phyloP scores from a whole-genome alignment of 2,329 filamentous ascomycete genomes.

The Meredithiella fracta region DNA sequence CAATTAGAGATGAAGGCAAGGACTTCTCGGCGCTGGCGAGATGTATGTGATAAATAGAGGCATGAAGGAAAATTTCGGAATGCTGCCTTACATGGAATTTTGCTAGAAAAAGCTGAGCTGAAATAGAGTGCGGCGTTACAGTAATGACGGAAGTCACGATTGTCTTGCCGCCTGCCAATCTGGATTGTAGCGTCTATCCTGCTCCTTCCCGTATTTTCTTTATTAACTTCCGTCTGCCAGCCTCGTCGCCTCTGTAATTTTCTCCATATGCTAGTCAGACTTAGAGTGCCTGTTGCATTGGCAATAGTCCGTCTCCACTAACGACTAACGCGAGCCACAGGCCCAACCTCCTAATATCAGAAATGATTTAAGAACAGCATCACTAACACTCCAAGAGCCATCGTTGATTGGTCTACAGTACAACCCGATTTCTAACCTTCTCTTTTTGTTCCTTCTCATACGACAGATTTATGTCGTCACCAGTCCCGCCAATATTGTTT shows the following conservation, averaged over 20 bases:
- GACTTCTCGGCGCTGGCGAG: not conserved
- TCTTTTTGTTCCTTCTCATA: not conserved
- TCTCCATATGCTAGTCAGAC: not conserved
- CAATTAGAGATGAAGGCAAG: not conserved
- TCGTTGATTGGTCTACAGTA: not conserved
- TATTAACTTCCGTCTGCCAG: not conserved
- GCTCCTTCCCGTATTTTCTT: not conserved
- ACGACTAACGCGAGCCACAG: too few relatives aligned
- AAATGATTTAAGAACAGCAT: not conserved
- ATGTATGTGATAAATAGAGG: not conserved
- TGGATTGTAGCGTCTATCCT: not conserved
- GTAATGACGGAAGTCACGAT: not conserved
- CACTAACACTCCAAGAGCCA: not conserved
- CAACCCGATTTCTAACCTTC: not conserved
- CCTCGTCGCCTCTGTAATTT: not conserved
- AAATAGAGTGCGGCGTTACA: not conserved
- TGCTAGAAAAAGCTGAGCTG: not conserved
- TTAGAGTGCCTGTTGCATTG: too few relatives aligned
- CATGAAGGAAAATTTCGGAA: not conserved
- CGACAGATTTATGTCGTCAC: not conserved
- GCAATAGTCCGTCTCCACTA: too few relatives aligned
- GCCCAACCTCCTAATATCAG: not conserved
- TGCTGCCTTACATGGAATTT: not conserved
- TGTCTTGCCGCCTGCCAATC: not conserved
- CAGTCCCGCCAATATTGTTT: not conserved